These are phyloP conservation scores for Drosera spatulata DNA, from an alignment of 179 eudicot genomes.

Conservation along the genomic window DNA sequence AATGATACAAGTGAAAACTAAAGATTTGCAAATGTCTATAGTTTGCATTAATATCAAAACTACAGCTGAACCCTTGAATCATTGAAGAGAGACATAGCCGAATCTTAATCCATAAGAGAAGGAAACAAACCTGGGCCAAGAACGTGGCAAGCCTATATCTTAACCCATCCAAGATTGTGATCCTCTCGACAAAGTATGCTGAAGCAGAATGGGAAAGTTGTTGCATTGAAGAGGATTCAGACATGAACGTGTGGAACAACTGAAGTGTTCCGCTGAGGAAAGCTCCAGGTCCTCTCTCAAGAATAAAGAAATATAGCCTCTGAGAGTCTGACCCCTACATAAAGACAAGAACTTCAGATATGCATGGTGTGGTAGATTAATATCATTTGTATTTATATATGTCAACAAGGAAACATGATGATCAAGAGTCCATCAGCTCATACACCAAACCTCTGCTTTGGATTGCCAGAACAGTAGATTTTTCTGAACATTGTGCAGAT, in stretches of 20 bases:
- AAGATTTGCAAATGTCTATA: too few relatives aligned
- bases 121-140: conserved; percentile 65
- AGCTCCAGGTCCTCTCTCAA: conserved; percentile 86
- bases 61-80: neutral
- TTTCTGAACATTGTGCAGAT: conserved; percentile 71
- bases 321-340: conserved; percentile 65
- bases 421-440: neutral
- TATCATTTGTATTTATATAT: too few relatives aligned
- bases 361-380: neutral
- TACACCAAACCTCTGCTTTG: conserved; percentile 63
- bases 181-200: conserved; percentile 62
- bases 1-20: too few relatives aligned
- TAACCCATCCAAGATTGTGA: conserved; percentile 55
- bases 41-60: neutral
- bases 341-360: neutral
- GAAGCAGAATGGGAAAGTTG: conserved; percentile 56
- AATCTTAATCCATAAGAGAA: neutral
- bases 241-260: conserved; percentile 44
- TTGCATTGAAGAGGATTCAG: conserved; percentile 55
- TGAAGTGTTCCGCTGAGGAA: conserved; percentile 50
- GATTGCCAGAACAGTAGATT: conserved; percentile 80
- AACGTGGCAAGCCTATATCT: conserved; percentile 63
- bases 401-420: neutral
- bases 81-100: neutral
- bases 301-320: conserved; percentile 73